These are phyloP conservation scores for Cryphonectria naterciae DNA, from an alignment of 2,329 filamentous ascomycete species.

Conservation along the genomic window DNA sequence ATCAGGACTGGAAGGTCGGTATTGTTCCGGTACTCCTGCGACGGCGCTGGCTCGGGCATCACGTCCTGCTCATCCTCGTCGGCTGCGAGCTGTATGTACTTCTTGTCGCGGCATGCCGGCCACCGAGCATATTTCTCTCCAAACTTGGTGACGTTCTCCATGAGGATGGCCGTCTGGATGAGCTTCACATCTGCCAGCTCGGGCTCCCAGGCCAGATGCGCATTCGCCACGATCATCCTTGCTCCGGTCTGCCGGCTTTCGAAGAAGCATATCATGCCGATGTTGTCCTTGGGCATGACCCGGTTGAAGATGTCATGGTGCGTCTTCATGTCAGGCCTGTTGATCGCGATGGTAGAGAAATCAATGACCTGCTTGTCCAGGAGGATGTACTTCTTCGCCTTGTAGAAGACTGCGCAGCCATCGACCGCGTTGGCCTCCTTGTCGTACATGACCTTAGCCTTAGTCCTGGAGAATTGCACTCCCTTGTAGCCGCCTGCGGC, in stretches of 20 bases:
- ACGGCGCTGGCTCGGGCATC: slow-evolving; percentile 72
- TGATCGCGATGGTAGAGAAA: slow-evolving; percentile 89
- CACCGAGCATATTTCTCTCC: slow-evolving; percentile 83
- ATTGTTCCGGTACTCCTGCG: slow-evolving; percentile 82
- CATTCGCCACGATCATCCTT: slow-evolving; percentile 89
- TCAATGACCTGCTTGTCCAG: slow-evolving; percentile 95
- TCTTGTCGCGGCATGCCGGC: slow-evolving; percentile 83
- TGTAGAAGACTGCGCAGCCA: slow-evolving; percentile 96
- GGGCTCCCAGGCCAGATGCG: slow-evolving; percentile 94
- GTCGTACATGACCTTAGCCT: slow-evolving; percentile 89
- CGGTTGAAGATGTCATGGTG: slow-evolving; percentile 98
- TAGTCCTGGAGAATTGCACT: slow-evolving; percentile 87
- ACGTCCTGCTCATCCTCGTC: slow-evolving; percentile 57
- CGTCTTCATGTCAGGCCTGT: slow-evolving; percentile 94
- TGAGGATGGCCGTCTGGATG: slow-evolving; percentile 91
- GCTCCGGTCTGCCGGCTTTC: slow-evolving; percentile 91
- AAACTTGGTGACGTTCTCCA: slow-evolving; percentile 87
- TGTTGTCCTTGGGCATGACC: slow-evolving; percentile 97
- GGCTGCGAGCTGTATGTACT: slow-evolving; percentile 52
- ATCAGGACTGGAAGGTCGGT: slow-evolving; percentile 89
- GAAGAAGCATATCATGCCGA: slow-evolving; percentile 88
- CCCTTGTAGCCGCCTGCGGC: slow-evolving; percentile 91
- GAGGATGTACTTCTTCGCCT: slow-evolving; percentile 89
- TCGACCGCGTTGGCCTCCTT: slow-evolving; percentile 89
- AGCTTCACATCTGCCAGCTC: slow-evolving; percentile 91